Conservation (phyloP, 2,329 filamentous ascomycete species). For the Cladobotryum protrusum region DNA sequence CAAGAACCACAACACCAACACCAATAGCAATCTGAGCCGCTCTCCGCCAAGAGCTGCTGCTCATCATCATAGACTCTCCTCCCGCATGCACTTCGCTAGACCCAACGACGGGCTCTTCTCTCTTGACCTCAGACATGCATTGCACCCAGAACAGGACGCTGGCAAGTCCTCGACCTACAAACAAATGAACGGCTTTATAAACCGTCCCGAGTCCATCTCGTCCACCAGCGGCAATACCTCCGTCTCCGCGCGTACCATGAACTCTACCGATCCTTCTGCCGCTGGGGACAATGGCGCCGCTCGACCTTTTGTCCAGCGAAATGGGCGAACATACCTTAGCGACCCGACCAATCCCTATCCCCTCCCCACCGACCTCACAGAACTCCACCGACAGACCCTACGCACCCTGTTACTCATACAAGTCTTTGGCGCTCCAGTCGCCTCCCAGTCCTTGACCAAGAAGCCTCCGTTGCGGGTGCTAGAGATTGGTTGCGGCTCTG, state of each 20-base stretch:
- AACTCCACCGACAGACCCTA: constrained; percentile 81
- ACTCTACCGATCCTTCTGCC: constrained; percentile 41
- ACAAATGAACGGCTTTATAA: constrained; percentile 29
- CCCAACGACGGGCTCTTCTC: constrained; percentile 19
- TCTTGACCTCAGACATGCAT: constrained; percentile 30
- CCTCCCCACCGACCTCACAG: constrained; percentile 79
- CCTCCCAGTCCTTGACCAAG: constrained; percentile 59
- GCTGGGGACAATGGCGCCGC: constrained; percentile 35
- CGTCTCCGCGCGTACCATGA: constrained; percentile 40
- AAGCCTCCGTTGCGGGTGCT: constrained; percentile 71
- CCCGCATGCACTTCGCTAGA: constrained; percentile 13
- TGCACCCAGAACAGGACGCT: constrained; percentile 25
- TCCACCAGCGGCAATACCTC: constrained; percentile 39
- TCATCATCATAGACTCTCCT: not conserved
- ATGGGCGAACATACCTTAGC: constrained; percentile 77
- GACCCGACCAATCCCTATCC: constrained; percentile 69
- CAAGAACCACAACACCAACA: not conserved
- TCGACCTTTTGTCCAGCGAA: constrained; percentile 61
- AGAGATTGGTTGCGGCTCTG: constrained; percentile 82
- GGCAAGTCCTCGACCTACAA: constrained; percentile 22
- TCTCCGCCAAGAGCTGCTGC: not conserved
- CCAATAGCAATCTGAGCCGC: not conserved
- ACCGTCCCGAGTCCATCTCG: constrained; percentile 41
- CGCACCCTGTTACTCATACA: constrained; percentile 75
- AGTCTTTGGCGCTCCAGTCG: constrained; percentile 74